Evolutionary conservation across 495 filamentous ascomycete genomes (phyloP).

Genomic region (Xylaria cubensis): DNA sequence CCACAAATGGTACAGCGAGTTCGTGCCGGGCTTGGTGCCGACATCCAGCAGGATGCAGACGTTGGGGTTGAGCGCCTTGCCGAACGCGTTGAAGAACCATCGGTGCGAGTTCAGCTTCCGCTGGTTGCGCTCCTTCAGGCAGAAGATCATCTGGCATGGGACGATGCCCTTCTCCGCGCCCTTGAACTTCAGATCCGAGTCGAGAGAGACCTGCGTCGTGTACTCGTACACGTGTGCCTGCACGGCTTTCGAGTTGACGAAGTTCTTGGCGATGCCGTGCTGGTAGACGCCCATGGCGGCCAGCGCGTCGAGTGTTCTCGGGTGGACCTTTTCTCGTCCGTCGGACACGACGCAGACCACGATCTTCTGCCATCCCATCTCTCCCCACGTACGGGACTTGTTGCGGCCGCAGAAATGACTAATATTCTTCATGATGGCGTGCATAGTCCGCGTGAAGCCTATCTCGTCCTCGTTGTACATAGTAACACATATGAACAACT

Average conservation of each 20-base stretch:
- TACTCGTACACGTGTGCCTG: slow-evolving; percentile 98
- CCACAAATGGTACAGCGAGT: slow-evolving; percentile 96
- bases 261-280: slow-evolving; percentile 97
- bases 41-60: slow-evolving; percentile 97
- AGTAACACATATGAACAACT: slow-evolving; percentile 95
- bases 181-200: slow-evolving; percentile 96
- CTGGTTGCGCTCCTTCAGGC: slow-evolving; percentile 95
- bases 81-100: slow-evolving; percentile 99
- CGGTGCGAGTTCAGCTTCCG: slow-evolving; percentile 99
- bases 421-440: slow-evolving; percentile 98
- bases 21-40: slow-evolving; percentile 85
- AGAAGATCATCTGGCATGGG: slow-evolving; percentile 99
- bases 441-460: slow-evolving; percentile 96
- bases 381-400: slow-evolving; percentile 95
- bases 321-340: slow-evolving; percentile 92
- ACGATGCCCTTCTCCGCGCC: slow-evolving; percentile 98
- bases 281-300: slow-evolving; percentile 99
- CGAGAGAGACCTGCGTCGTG: slow-evolving; percentile 95
- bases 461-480: slow-evolving; percentile 99
- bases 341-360: slow-evolving; percentile 97
- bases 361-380: slow-evolving; percentile 98
- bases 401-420: slow-evolving; percentile 92
- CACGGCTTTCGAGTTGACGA: slow-evolving; percentile 87
- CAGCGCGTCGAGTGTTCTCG: slow-evolving; percentile 90
- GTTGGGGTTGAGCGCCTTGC: slow-evolving; percentile 89